Conservation (phyloP, 2,329 filamentous ascomycete genomes). For the Sarocladium strictum region DNA sequence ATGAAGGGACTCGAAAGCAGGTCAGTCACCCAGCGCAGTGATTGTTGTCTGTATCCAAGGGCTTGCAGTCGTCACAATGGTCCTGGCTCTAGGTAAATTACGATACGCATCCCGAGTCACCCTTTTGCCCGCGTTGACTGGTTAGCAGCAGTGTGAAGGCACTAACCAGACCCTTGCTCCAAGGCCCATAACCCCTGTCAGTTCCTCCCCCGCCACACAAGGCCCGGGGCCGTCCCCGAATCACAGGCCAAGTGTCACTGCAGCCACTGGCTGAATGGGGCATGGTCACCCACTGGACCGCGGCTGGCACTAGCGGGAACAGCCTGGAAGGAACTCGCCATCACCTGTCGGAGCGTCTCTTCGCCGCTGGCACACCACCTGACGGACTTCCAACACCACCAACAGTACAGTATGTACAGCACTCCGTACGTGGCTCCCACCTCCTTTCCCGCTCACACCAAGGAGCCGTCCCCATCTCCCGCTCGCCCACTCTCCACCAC, state of each 20-base stretch:
- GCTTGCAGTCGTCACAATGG: neutral
- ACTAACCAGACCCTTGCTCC: neutral
- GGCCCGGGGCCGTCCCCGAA: constrained; percentile 3
- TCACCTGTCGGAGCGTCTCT: too few relatives aligned
- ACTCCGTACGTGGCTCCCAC: neutral
- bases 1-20: neutral
- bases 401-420: neutral
- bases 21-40: neutral
- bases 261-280: neutral
- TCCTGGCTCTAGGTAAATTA: neutral
- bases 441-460: neutral
- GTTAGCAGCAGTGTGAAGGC: neutral
- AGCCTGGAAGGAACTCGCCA: neutral
- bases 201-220: constrained; percentile 1
- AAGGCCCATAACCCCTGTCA: neutral
- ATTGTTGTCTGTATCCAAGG: too few relatives aligned
- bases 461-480: neutral
- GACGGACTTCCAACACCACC: too few relatives aligned
- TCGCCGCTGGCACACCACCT: too few relatives aligned
- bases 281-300: neutral
- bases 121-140: neutral
- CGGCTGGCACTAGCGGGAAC: neutral
- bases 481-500: constrained; percentile 4
- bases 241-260: neutral
- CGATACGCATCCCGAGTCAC: constrained; percentile 6